A percentile compares a stretch with the other conserved stretches of the same genome.
Conservation (phyloP, 305 asterid species). For the Fraxinus angustifolia region DNA sequence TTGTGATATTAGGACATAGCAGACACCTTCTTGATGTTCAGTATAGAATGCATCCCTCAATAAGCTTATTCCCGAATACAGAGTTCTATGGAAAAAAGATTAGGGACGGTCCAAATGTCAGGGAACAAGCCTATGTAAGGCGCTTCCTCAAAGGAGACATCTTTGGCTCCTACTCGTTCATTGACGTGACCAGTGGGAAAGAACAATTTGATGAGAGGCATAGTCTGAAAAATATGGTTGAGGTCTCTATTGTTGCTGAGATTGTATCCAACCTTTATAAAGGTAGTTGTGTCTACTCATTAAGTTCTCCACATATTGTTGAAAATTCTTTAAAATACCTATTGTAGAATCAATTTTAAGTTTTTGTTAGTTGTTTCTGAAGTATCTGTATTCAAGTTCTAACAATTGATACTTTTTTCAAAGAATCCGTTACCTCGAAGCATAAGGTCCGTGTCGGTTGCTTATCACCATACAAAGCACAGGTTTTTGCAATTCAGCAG, state of each 20-base stretch:
- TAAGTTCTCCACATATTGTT: neutral
- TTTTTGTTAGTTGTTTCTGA: neutral
- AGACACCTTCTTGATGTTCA: slow-evolving; percentile 64
- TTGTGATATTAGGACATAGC: slow-evolving; percentile 47
- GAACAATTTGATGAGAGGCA: slow-evolving; percentile 43
- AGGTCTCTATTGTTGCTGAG: slow-evolving; percentile 49
- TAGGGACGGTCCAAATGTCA: slow-evolving; percentile 54
- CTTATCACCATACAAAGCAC: slow-evolving; percentile 83
- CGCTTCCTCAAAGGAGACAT: slow-evolving; percentile 36
- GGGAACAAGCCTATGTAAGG: slow-evolving; percentile 25
- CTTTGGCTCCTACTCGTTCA: slow-evolving; percentile 60
- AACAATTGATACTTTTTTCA: neutral
- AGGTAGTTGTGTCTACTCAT: slow-evolving; percentile 27
- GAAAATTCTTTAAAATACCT: neutral
- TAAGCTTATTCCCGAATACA: slow-evolving; percentile 68
- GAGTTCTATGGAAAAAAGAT: slow-evolving; percentile 48
- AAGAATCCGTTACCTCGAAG: slow-evolving; percentile 38
- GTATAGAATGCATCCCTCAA: slow-evolving; percentile 82
- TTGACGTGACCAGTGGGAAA: slow-evolving; percentile 46
- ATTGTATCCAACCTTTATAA: slow-evolving; percentile 49
- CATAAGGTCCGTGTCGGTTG: slow-evolving; percentile 53
- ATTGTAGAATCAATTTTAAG: neutral
- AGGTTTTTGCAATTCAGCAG: slow-evolving; percentile 56
- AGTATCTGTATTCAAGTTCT: neutral
- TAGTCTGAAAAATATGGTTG: slow-evolving; percentile 54